Base-by-base conservation (phyloP, 78 protist genomes). In the Chrysochromulina parva region DNA sequence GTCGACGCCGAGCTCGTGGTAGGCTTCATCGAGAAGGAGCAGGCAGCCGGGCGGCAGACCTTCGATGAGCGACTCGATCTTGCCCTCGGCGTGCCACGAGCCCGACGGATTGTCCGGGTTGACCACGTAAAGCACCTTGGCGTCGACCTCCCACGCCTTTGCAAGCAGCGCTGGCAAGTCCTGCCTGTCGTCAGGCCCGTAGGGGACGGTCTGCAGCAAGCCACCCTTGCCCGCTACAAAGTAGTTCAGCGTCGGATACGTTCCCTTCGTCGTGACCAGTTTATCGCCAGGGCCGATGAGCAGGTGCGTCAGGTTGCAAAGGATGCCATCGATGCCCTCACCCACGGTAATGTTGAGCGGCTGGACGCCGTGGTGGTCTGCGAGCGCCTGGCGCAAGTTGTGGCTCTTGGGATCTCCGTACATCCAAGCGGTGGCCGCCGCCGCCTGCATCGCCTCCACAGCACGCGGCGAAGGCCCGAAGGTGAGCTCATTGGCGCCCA, bases 211-310 rank as follows among this genome's bases (percentile, higher is more conserved):
- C 26, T 74, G 82, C 82, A 74, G 14, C 28, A 0, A 1, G 55
- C 82, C 82, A 1, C 82, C 82, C 38, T 55, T 1, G 28, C 82
- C 82, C 14, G 82, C 82, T 3, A 74, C 82, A 19, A 74, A 74
- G 57, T 74, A 74, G 55, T 74, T 74, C 24, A 74, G 57, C 17
- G 82, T 74, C n/a, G 82, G 82, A 55, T 74, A 74, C 55, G 82
- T 74, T 13, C 82, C 82, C 11, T 4, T 2, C 38, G 28, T 74
- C 22, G 82, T 48, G 57, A 74, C 82, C 24, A 74, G 28, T 1
- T 17, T 19, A 55, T 74, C 82, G 50, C 82, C 82, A 3, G 82
- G 82, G 28, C 55, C 82, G 57, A 74, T 16, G 55, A 74, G 82
- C 55, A 74, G 82, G 10, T 48, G 82, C 54, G 82, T 55, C 14